Evolutionary conservation across 768 basidiomycete species (phyloP), one percentile per base, ranked within the genome.

Genomic region (Leccinum sublutescens): DNA sequence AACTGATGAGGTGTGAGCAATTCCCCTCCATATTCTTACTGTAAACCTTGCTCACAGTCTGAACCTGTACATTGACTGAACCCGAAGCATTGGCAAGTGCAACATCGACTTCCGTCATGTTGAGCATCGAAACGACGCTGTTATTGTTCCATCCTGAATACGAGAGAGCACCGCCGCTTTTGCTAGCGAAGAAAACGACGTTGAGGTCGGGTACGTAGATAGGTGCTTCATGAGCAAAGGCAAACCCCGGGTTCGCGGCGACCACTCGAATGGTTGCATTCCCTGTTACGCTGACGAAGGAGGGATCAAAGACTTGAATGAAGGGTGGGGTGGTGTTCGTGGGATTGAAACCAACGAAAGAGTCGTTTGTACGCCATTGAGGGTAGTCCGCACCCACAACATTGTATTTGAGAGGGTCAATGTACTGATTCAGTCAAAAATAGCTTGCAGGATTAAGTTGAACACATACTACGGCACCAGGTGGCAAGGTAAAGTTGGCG

Each of bases 221-320:
- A 0, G 88, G 88, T 2, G 88, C 91, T 73, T 93, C 91, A 67
- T 93, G 90, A 17, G 89, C 89, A 61, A 90, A 85, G 3, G 86
- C 86, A 69, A 85, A 86, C 4, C 79, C 82, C 3, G 80, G 79
- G 58, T 85, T 83, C 8, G 81, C 79, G 0, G 84, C 84, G 50
- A 93, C 81, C 59, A 82, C 70, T 4, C 80, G 79, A 52, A 92
- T 79, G 0, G 80, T 80, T 6, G 89, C 83, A 25, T 75, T 73
- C 5, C 89, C 90, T 1, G 90, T 79, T 56, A 91, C 75, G 7
- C 69, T 57, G 48, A 87, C 73, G 72, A 92, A 91, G n/a, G 72
- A 71, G 3, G 72, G 68, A 63, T 85, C 77, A 66, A 80, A 81
- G 27, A 80, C 69, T 62, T 84, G 82, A 72, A 91, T 87, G 65